Conservation (phyloP, 306 rosid genomes). For the Boehmeria nivea region DNA sequence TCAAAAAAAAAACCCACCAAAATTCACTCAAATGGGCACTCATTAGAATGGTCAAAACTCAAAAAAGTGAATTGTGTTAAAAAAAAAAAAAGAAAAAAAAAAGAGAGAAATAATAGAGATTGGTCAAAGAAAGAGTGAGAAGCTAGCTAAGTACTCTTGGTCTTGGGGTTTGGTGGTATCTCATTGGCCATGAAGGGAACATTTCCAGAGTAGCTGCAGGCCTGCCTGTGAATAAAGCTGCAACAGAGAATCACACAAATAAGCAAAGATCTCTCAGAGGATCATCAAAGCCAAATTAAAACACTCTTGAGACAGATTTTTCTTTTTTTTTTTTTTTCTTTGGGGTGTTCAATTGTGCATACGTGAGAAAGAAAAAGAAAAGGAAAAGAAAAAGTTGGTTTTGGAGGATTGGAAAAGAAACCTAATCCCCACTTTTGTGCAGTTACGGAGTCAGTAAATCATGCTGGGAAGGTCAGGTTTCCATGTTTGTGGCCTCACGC, state of each 20-base stretch:
- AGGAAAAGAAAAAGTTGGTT: too few relatives aligned
- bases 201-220: slow-evolving; percentile 98
- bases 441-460: slow-evolving; percentile 76
- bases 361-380: too few relatives aligned
- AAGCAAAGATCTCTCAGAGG: slow-evolving; percentile 38
- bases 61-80: background rate
- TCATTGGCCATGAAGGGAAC: slow-evolving; percentile 99
- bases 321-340: background rate
- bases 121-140: slow-evolving; percentile 18
- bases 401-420: slow-evolving; percentile 23
- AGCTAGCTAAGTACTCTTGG: slow-evolving; percentile 21
- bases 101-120: background rate
- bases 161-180: slow-evolving; percentile 66
- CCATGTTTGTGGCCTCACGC: slow-evolving; percentile 55
- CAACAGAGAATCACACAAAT: slow-evolving; percentile 36
- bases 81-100: slow-evolving; percentile 8
- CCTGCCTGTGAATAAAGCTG: slow-evolving; percentile 74
- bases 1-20: too few relatives aligned
- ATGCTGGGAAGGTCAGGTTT: slow-evolving; percentile 45
- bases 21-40: too few relatives aligned
- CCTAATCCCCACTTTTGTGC: slow-evolving; percentile 58
- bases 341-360: slow-evolving; percentile 3
- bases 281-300: slow-evolving; percentile 40
- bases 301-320: background rate
- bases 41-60: too few relatives aligned